Conservation (phyloP, 108 stramenopile species). For the Stephanodiscus triporus region DNA sequence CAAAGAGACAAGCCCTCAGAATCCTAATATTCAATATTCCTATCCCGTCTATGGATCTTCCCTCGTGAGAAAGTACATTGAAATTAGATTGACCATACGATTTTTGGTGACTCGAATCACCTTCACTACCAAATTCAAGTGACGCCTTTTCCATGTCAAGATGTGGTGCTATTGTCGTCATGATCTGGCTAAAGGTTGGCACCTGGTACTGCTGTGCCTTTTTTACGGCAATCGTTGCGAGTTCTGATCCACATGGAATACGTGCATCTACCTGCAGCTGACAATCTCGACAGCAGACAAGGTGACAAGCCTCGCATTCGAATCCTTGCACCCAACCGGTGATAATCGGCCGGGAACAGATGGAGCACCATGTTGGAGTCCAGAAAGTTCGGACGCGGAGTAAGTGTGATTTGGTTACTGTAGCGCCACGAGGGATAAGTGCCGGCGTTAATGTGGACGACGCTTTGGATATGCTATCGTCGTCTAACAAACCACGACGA, state of each 20-base stretch:
- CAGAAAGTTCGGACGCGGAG: conserved; percentile 63
- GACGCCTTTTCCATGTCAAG: conserved; percentile 14
- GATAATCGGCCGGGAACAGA: conserved; percentile 53
- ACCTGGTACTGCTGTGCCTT: conserved; percentile 65
- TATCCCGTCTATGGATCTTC: conserved; percentile 52
- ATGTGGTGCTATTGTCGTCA: conserved; percentile 41
- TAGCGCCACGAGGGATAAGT: conserved; percentile 22
- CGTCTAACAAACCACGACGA: conserved; percentile 29
- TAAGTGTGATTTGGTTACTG: conserved; percentile 59
- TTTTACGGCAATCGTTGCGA: conserved; percentile 54
- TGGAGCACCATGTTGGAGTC: conserved; percentile 62
- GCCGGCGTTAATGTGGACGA: conserved; percentile 47
- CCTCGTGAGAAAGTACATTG: not conserved
- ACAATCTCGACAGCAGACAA: conserved; percentile 82
- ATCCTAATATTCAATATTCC: conserved; percentile 63
- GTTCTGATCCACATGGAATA: conserved; percentile 74
- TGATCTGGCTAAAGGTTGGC: conserved; percentile 57
- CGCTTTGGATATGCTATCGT: conserved; percentile 44
- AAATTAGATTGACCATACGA: conserved; percentile 5
- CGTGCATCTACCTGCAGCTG: conserved; percentile 76
- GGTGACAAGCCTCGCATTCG: conserved; percentile 76
- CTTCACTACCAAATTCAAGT: not conserved
- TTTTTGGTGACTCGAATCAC: not conserved
- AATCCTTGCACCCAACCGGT: conserved; percentile 59
- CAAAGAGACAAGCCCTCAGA: conserved; percentile 67